Conservation (phyloP, 768 basidiomycete genomes). For the Auricularia auricula-judae region DNA sequence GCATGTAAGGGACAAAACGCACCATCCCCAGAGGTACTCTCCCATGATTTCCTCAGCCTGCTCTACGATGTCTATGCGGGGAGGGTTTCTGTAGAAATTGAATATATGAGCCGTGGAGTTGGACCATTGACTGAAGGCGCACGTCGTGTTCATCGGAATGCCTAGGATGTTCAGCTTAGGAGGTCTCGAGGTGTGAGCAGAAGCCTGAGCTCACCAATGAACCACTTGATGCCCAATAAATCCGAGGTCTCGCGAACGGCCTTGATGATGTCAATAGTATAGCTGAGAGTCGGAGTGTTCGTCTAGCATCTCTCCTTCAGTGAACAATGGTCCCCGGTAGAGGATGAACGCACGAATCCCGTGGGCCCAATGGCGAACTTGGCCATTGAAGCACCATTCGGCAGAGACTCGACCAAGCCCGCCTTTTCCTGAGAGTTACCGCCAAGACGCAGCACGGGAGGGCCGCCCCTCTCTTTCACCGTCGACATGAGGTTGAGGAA, state of each 20-base stretch:
- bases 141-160: conserved; percentile 31
- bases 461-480: conserved; percentile 30
- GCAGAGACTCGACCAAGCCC: conserved; percentile 18
- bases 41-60: background rate
- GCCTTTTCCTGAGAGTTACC: conserved; percentile 41
- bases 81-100: background rate
- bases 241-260: conserved; percentile 49
- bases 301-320: conserved; percentile 27
- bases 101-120: background rate
- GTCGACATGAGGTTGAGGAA: conserved; percentile 40
- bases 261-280: conserved; percentile 56
- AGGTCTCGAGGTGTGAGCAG: too few relatives aligned
- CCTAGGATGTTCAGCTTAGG: conserved; percentile 30
- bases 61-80: background rate
- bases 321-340: too few relatives aligned
- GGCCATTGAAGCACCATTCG: conserved; percentile 17
- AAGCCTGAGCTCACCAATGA: conserved; percentile 30
- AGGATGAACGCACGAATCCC: conserved; percentile 7
- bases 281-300: conserved; percentile 56
- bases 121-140: conserved; percentile 10
- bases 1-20: background rate
- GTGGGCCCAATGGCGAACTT: conserved; percentile 18
- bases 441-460: conserved; percentile 34
- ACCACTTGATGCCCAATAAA: conserved; percentile 56
- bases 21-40: background rate